These are phyloP conservation scores for Didymellaceae sp. DNA, from an alignment of 2,329 filamentous ascomycete species.

Conservation along the genomic window DNA sequence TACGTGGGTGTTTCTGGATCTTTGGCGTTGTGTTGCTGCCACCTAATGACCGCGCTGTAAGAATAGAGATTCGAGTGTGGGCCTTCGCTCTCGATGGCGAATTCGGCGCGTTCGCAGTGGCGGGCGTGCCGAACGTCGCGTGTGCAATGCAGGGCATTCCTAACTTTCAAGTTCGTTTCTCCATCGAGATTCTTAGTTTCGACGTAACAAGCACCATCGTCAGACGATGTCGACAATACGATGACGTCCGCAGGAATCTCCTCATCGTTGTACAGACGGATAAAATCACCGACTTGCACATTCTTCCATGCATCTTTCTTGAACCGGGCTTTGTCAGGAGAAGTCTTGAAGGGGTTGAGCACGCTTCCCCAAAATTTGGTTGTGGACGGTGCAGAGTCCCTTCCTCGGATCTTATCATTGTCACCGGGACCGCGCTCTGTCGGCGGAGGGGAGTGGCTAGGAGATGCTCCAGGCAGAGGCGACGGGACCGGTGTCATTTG, in stretches of 20 bases:
- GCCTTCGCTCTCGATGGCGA: slow-evolving; percentile 85
- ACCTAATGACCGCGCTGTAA: slow-evolving; percentile 88
- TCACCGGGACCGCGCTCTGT: slow-evolving; percentile 37
- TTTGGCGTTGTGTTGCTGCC: slow-evolving; percentile 75
- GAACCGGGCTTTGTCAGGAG: slow-evolving; percentile 78
- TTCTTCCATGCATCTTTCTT: slow-evolving; percentile 96
- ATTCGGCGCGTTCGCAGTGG: slow-evolving; percentile 89
- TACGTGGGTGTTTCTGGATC: slow-evolving; percentile 67
- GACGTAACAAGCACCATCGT: slow-evolving; percentile 93
- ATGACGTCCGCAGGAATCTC: slow-evolving; percentile 93
- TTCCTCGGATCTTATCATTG: slow-evolving; percentile 35
- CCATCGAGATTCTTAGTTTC: slow-evolving; percentile 98
- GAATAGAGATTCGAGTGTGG: slow-evolving; percentile 95
- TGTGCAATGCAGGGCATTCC: slow-evolving; percentile 86
- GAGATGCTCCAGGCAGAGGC: slow-evolving; percentile 64
- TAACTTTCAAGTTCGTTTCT: slow-evolving; percentile 96
- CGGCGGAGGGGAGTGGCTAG: slow-evolving; percentile 34
- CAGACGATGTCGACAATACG: slow-evolving; percentile 89
- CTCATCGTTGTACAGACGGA: slow-evolving; percentile 95
- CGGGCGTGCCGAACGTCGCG: slow-evolving; percentile 83
- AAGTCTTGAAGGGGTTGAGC: slow-evolving; percentile 72
- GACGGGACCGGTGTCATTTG: slow-evolving; percentile 96
- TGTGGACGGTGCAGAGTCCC: slow-evolving; percentile 34
- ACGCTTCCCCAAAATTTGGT: slow-evolving; percentile 69
- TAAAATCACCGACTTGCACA: slow-evolving; percentile 92